A percentile compares a stretch with the other conserved stretches of the same genome.
These are phyloP conservation scores for Saururus chinensis DNA, from an alignment of 164 flowering plant species.

Conservation along the genomic window DNA sequence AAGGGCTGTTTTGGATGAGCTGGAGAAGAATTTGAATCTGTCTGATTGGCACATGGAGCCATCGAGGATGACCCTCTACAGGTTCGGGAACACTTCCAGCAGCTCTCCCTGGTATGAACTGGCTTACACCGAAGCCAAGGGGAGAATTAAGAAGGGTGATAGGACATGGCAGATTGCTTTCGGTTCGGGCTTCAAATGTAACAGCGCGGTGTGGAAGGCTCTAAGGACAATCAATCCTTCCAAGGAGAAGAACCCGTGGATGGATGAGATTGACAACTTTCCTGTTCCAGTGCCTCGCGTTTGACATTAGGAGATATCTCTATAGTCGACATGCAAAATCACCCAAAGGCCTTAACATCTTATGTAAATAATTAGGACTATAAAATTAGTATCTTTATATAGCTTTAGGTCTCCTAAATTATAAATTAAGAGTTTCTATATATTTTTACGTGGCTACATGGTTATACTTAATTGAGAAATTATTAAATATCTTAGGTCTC, in stretches of 20 bases:
- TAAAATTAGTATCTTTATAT: too few species aligned
- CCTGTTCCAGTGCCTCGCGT: constrained; percentile 52
- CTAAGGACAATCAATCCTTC: constrained; percentile 38
- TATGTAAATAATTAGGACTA: too few species aligned
- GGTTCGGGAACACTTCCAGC: constrained; percentile 69
- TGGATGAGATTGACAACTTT: constrained; percentile 51
- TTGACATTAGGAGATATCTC: too few species aligned
- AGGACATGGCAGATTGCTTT: constrained; percentile 67
- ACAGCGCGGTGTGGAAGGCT: constrained; percentile 80
- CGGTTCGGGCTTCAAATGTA: constrained; percentile 70
- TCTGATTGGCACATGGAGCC: constrained; percentile 85
- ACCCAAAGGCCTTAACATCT: too few species aligned
- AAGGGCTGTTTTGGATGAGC: constrained; percentile 74
- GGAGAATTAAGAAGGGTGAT: constrained; percentile 56
- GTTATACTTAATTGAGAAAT: too few species aligned
- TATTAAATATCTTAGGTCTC: too few species aligned
- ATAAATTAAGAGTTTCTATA: too few species aligned
- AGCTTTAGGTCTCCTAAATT: too few species aligned
- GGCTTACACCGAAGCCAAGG: constrained; percentile 60
- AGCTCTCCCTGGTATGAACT: constrained; percentile 75
- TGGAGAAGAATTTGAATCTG: constrained; percentile 66
- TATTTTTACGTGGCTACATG: too few species aligned
- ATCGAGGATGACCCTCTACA: constrained; percentile 49
- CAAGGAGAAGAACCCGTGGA: constrained; percentile 65
- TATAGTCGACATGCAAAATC: too few species aligned